Evolutionary conservation across 2,329 filamentous ascomycete genomes (phyloP).

Genomic region (Fusarium sp.): DNA sequence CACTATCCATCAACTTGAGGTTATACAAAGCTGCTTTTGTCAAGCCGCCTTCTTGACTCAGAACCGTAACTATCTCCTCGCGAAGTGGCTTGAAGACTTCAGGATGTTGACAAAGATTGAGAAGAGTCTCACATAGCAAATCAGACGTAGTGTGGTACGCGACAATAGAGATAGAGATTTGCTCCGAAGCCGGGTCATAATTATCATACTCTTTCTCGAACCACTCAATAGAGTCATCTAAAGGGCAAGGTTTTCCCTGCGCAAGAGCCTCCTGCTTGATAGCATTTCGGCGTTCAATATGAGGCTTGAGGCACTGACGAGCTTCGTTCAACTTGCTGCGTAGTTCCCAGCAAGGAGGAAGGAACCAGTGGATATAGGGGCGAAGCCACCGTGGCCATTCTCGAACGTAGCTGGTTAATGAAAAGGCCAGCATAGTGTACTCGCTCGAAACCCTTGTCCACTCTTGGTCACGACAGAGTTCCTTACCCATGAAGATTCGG

Average conservation of each 20-base stretch:
- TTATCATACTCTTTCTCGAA: constrained; percentile 58
- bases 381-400: constrained; percentile 60
- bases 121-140: constrained; percentile 31
- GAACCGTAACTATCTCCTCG: constrained; percentile 52
- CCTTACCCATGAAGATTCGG: constrained; percentile 49
- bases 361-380: constrained; percentile 60
- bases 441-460: constrained; percentile 60
- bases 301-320: constrained; percentile 40
- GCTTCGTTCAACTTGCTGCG: constrained; percentile 42
- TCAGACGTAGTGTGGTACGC: constrained; percentile 66
- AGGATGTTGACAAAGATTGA: constrained; percentile 55
- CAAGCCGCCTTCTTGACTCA: constrained; percentile 48
- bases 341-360: constrained; percentile 49
- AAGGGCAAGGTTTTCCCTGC: not conserved
- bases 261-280: constrained; percentile 48
- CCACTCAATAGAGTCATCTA: constrained; percentile 66
- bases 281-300: constrained; percentile 27
- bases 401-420: constrained; percentile 42
- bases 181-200: constrained; percentile 24
- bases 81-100: constrained; percentile 54
- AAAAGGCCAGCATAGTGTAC: constrained; percentile 59
- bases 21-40: constrained; percentile 58
- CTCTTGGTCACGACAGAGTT: constrained; percentile 57
- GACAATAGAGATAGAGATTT: constrained; percentile 55
- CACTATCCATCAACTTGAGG: constrained; percentile 62